These are phyloP conservation scores for Trametes cinnabarina DNA, from an alignment of 768 basidiomycete species.

Conservation along the genomic window DNA sequence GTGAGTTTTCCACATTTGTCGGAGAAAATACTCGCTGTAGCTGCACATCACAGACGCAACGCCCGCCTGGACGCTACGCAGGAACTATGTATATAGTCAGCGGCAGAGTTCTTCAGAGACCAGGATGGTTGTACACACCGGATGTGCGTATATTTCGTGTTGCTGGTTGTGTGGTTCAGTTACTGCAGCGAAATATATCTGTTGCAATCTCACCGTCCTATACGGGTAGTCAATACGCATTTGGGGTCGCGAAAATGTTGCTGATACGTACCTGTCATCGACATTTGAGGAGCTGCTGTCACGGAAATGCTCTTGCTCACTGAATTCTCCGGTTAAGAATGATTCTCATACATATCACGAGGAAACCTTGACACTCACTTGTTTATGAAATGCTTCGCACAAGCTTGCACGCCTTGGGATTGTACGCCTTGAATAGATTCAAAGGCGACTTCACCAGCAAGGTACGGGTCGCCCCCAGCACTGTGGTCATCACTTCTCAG, in stretches of 20 bases:
- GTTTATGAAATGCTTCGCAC: conserved; percentile 73
- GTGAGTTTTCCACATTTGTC: background rate
- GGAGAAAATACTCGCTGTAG: conserved; percentile 48
- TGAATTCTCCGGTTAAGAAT: background rate
- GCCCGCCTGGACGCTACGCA: conserved; percentile 70
- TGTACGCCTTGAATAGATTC: conserved; percentile 87
- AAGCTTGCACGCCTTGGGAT: conserved; percentile 76
- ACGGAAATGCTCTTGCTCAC: conserved; percentile 63
- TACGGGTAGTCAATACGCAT: background rate
- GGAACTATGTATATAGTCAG: conserved; percentile 35
- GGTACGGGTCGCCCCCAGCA: conserved; percentile 70
- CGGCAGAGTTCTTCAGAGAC: background rate
- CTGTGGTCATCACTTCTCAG: background rate
- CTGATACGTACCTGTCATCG: conserved; percentile 47
- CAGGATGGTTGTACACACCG: conserved; percentile 24
- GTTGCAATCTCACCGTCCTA: conserved; percentile 6
- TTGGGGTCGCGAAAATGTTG: background rate
- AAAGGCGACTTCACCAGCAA: conserved; percentile 70
- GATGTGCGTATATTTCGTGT: conserved; percentile 70
- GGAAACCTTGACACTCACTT: conserved; percentile 12
- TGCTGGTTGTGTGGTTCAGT: conserved; percentile 33
- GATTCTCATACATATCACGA: background rate
- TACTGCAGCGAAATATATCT: background rate
- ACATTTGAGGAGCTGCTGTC: conserved; percentile 58
- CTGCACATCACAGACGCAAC: conserved; percentile 73